phyloP scores from a whole-genome alignment of 2,329 filamentous ascomycete species.

The Sclerotinia spermophila region DNA sequence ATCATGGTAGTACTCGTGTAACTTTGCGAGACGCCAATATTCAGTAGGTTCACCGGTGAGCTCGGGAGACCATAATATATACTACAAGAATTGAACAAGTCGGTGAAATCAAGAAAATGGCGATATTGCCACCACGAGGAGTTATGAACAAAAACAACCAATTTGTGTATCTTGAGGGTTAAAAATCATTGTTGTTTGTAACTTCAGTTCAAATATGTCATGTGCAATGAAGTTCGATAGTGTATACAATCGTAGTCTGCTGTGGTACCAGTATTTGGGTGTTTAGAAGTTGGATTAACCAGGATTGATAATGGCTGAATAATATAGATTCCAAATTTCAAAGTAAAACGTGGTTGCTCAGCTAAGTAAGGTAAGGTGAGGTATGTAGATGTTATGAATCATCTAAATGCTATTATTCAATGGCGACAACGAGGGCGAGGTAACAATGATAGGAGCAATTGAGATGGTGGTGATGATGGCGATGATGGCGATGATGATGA shows the following conservation, averaged over 20 bases:
- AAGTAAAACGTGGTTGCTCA: not conserved
- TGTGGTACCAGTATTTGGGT: not conserved
- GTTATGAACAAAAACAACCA: not conserved
- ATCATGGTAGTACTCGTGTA: slow-evolving; percentile 5
- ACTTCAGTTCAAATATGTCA: not conserved
- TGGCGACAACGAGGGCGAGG: not conserved
- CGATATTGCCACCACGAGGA: not conserved
- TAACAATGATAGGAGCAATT: not conserved
- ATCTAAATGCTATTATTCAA: not conserved
- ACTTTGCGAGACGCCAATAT: slow-evolving; percentile 5
- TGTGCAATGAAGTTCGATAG: not conserved
- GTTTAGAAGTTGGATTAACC: not conserved
- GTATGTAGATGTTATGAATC: not conserved
- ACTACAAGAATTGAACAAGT: not conserved
- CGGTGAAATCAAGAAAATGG: not conserved
- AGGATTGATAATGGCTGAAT: slow-evolving; percentile 4
- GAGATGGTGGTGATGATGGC: not conserved
- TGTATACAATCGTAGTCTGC: not conserved
- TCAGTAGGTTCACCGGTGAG: not conserved
- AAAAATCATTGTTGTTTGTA: not conserved
- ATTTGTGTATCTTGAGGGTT: not conserved
- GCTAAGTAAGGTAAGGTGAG: not conserved
- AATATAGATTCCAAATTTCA: not conserved
- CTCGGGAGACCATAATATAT: not conserved
- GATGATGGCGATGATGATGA: not conserved